A percentile compares a stretch with the other conserved stretches of the same genome.
phyloP scores from a whole-genome alignment of 805 yeast species.

The Brettanomyces nanus region DNA sequence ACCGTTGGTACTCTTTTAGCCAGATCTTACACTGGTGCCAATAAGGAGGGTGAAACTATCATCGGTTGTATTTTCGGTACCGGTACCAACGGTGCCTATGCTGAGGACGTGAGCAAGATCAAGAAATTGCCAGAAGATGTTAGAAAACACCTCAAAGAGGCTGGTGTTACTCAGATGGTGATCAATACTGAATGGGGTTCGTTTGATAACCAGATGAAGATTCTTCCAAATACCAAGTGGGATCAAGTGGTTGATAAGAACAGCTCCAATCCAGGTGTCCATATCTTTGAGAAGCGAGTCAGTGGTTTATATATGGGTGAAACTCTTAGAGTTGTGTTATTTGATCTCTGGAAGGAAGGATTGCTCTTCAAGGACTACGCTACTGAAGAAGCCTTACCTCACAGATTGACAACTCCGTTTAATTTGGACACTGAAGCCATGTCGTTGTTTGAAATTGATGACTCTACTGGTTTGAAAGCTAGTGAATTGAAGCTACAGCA shows the following conservation, averaged over 20 bases:
- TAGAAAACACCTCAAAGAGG: conserved; percentile 28
- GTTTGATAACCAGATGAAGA: conserved; percentile 73
- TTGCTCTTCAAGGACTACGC: conserved; percentile 50
- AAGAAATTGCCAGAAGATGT: conserved; percentile 55
- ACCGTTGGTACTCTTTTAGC: conserved; percentile 92
- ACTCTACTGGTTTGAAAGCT: conserved; percentile 60
- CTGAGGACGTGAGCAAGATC: conserved; percentile 67
- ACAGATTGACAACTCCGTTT: conserved; percentile 70
- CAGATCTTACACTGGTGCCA: conserved; percentile 66
- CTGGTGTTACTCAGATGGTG: conserved; percentile 64
- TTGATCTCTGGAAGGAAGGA: conserved; percentile 56
- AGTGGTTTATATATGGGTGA: conserved; percentile 94
- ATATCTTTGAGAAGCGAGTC: conserved; percentile 87
- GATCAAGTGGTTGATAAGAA: conserved; percentile 63
- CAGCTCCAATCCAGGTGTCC: conserved; percentile 80
- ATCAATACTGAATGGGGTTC: conserved; percentile 98
- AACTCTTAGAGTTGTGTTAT: conserved; percentile 62
- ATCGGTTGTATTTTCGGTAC: conserved; percentile 94
- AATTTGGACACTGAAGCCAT: conserved; percentile 75
- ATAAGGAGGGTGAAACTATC: conserved; percentile 65
- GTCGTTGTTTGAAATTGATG: conserved; percentile 81
- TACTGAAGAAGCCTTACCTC: conserved; percentile 37
- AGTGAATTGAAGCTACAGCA: conserved; percentile 63
- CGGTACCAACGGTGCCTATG: conserved; percentile 95
- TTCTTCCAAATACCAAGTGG: conserved; percentile 71